phyloP scores from a whole-genome alignment of 192 early-diverging fungal genomes.

The Irineochytrium annulatum region DNA sequence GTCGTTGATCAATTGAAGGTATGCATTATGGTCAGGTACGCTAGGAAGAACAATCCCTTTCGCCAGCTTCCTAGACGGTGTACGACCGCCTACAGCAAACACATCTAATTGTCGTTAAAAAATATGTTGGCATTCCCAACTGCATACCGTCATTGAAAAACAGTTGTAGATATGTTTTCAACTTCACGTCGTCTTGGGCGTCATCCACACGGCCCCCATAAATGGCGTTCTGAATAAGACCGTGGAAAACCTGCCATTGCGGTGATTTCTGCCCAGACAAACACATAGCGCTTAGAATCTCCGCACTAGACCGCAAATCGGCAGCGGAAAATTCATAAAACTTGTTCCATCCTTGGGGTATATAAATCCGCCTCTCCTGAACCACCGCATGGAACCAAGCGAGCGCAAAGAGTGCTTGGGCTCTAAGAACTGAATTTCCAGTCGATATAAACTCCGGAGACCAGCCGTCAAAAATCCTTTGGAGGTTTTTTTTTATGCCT shows the following conservation, averaged over 20 bases:
- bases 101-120: conserved; percentile 27
- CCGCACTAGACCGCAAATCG: conserved; percentile 51
- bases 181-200: conserved; percentile 41
- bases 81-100: conserved; percentile 32
- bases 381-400: conserved; percentile 61
- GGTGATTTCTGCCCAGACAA: conserved; percentile 18
- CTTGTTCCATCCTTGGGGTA: conserved; percentile 63
- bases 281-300: conserved; percentile 42
- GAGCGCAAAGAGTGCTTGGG: conserved; percentile 53
- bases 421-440: conserved; percentile 41
- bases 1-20: conserved; percentile 32
- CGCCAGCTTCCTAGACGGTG: conserved; percentile 37
- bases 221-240: conserved; percentile 52
- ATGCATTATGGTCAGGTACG: conserved; percentile 35
- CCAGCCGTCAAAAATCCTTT: conserved; percentile 48
- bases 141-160: conserved; percentile 52
- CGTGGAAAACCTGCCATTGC: conserved; percentile 48
- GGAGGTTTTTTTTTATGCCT: conserved; percentile 58
- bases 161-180: conserved; percentile 40
- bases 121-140: not conserved
- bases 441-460: conserved; percentile 37
- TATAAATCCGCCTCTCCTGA: conserved; percentile 55
- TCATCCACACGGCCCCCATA: conserved; percentile 62
- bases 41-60: conserved; percentile 42
- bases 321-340: conserved; percentile 60